These are phyloP conservation scores for Stereocaulon alpinum DNA, from an alignment of 495 filamentous ascomycete species.

Conservation along the genomic window DNA sequence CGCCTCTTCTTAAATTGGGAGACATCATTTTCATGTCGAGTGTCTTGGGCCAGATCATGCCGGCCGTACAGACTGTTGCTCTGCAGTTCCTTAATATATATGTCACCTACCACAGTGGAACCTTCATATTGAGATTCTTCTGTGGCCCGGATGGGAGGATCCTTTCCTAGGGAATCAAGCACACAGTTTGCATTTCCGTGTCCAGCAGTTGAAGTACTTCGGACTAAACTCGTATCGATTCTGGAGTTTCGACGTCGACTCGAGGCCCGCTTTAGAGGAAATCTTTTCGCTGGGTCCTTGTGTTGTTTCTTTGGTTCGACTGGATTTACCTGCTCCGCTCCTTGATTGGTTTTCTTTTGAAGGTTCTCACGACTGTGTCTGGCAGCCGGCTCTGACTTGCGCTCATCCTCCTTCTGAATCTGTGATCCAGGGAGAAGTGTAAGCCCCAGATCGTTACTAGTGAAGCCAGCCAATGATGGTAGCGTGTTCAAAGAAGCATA, in stretches of 20 bases:
- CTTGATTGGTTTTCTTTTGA: not conserved
- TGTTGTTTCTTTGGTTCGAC: not conserved
- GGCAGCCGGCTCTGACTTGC: not conserved
- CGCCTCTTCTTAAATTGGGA: not conserved
- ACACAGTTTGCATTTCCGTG: not conserved
- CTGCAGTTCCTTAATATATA: not conserved
- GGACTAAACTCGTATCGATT: too few species aligned
- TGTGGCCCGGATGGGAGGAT: not conserved
- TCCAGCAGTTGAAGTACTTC: not conserved
- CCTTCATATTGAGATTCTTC: not conserved
- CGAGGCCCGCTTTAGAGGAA: not conserved
- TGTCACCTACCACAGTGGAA: not conserved
- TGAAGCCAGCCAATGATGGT: constrained; percentile 19
- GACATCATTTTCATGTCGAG: not conserved
- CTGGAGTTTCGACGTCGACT: not conserved
- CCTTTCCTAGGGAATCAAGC: not conserved
- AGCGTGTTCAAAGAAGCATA: constrained; percentile 27
- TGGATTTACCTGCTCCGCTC: not conserved
- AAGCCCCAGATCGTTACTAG: constrained; percentile 35
- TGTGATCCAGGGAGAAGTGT: constrained; percentile 35
- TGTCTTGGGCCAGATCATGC: not conserved
- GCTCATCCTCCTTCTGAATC: constrained; percentile 21
- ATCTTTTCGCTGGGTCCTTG: not conserved
- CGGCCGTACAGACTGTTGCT: not conserved
- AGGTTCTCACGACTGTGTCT: not conserved